Percentiles rank a stretch among this genome's conserved stretches.
Conservation (phyloP, 1,284 basidiomycete species). For the Paramarasmius palmivorus region DNA sequence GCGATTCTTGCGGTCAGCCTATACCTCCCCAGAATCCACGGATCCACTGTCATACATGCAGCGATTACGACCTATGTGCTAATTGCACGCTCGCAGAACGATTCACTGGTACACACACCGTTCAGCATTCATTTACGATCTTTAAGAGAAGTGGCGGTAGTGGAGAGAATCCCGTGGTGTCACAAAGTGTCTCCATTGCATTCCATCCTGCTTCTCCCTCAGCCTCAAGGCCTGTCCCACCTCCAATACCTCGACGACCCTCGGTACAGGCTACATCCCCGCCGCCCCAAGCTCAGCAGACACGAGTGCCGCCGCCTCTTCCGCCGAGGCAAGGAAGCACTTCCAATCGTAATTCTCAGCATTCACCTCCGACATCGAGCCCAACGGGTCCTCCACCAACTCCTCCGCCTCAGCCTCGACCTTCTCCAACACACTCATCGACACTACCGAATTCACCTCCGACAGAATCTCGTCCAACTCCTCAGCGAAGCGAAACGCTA, state of each 20-base stretch:
- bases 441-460: background rate
- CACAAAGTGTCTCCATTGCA: background rate
- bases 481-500: background rate
- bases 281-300: background rate
- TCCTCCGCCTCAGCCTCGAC: background rate
- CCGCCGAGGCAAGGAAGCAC: background rate
- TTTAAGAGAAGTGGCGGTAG: constrained; percentile 10
- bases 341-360: background rate
- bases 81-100: constrained; percentile 9
- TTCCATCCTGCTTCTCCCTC: background rate
- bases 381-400: background rate
- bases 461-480: background rate
- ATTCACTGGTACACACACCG: constrained; percentile 1
- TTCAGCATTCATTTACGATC: constrained; percentile 4
- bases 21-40: constrained; percentile 6
- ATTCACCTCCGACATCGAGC: background rate
- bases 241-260: constrained; percentile 1
- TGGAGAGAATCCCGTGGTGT: background rate
- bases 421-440: background rate
- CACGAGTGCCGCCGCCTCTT: background rate
- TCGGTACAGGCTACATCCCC: background rate
- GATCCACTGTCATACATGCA: constrained; percentile 13
- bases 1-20: constrained; percentile 8
- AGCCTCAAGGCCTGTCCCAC: background rate
- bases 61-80: constrained; percentile 12